These are phyloP conservation scores for Tylopilus sp. DNA, from an alignment of 1,284 basidiomycete genomes.

Conservation along the genomic window DNA sequence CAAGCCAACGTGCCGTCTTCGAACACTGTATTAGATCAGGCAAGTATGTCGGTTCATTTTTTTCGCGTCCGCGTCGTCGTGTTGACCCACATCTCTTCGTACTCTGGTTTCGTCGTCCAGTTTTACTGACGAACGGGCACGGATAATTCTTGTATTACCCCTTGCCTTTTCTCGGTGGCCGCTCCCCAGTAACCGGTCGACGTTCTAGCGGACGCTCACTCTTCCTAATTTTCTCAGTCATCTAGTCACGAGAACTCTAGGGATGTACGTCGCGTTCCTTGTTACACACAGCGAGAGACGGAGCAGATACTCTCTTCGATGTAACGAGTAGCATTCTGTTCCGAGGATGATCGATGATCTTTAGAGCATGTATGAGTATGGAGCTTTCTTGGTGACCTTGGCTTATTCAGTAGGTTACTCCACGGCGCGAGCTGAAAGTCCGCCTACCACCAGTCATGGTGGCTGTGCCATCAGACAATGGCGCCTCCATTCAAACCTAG, in stretches of 20 bases:
- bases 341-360: background rate
- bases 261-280: background rate
- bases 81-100: background rate
- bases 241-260: background rate
- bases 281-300: background rate
- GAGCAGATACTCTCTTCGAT: background rate
- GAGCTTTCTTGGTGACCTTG: background rate
- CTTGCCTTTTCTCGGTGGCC: background rate
- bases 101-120: constrained; percentile 4
- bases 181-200: background rate
- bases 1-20: constrained; percentile 21
- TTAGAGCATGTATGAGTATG: background rate
- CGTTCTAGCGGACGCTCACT: background rate
- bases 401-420: background rate
- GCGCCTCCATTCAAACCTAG: too few relatives aligned
- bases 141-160: constrained; percentile 6
- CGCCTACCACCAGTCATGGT: background rate
- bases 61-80: background rate
- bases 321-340: background rate
- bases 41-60: background rate
- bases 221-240: background rate
- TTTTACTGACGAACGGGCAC: constrained; percentile 20
- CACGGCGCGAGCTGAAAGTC: background rate
- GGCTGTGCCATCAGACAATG: too few relatives aligned
- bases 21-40: constrained; percentile 23